A percentile compares a stretch with the other conserved stretches of the same genome.
phyloP scores from a whole-genome alignment of 371 early-diverging fungal genomes.

The Mucor sp. region DNA sequence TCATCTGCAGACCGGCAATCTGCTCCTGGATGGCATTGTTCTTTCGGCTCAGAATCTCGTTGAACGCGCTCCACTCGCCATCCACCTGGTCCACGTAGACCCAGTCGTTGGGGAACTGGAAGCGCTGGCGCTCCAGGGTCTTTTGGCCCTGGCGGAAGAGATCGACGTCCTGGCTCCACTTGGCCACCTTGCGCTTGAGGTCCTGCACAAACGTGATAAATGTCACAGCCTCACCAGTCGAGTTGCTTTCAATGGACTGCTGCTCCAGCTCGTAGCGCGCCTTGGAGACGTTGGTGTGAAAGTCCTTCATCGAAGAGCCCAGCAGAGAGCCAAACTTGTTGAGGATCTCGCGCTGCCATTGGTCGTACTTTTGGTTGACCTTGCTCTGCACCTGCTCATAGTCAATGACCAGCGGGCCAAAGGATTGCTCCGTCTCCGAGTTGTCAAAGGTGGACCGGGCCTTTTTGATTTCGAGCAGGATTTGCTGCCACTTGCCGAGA shows the following conservation, averaged over 20 bases:
- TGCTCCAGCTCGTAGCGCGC: conserved; percentile 89
- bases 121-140: conserved; percentile 92
- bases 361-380: conserved; percentile 97
- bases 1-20: conserved; percentile 87
- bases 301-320: conserved; percentile 82
- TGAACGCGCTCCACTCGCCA: conserved; percentile 97
- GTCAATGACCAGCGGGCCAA: conserved; percentile 89
- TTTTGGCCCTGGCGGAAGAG: conserved; percentile 92
- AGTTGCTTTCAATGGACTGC: conserved; percentile 81
- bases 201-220: conserved; percentile 98
- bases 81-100: conserved; percentile 94
- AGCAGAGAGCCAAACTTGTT: conserved; percentile 89
- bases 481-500: conserved; percentile 91
- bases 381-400: conserved; percentile 98
- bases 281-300: conserved; percentile 77
- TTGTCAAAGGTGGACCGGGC: conserved; percentile 96
- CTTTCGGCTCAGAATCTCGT: conserved; percentile 91
- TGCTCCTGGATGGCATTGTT: conserved; percentile 93
- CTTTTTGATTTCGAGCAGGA: conserved; percentile 92
- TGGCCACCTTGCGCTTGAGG: conserved; percentile 83
- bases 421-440: conserved; percentile 85
- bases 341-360: conserved; percentile 96
- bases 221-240: conserved; percentile 90
- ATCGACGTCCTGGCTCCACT: conserved; percentile 84
- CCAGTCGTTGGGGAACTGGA: conserved; percentile 95